Base-by-base conservation (phyloP, 352 stramenopile genomes). In the Pythium brassicae region DNA sequence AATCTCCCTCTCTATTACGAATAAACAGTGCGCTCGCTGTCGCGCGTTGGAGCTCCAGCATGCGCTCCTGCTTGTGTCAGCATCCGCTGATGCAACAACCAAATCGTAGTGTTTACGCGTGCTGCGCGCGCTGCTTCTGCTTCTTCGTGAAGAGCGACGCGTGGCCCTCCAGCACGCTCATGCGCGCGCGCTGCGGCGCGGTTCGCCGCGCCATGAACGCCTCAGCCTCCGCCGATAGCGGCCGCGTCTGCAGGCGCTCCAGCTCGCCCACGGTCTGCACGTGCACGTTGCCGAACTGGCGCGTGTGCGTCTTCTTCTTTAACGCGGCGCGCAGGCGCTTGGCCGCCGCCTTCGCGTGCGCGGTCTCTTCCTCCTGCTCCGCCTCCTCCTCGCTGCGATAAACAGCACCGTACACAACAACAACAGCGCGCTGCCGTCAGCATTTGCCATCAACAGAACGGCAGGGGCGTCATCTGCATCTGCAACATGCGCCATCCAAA, bases 91-190 rank as follows among this genome's bases (percentile, higher is more conserved):
- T 11, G 32, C 29, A 9, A 35, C 7, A 44, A 45, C n/a, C 42
- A 27, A 19, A 19, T n/a, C n/a, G 9, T 27, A 0, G 3, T n/a
- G 10, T n/a, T 17, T 14, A 45, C 20, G 23, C 39, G 12, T 25
- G 27, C 34, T 55, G 63, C 20, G 35, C 63, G 25, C 35, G 65
- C 50, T 68, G 55, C 57, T 87, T 87, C 64, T 92, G 76, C 57
- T 87, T 86, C 68, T 87, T 90, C 44, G 74, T 76, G 50, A 93
- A 93, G 48, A 78, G 67, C 37, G 80, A 70, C 26, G 71, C 23
- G 53, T 93, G 83, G 48, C 83, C 83, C 25, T 89, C 72, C 23
- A 93, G 56, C 46, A 89, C 65, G 56, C 76, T 84, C 71, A 88
- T 86, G 45, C 83, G 75, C 34, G 57, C 57, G 32, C 78, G 71